Percentiles rank a stretch among this genome's conserved stretches.
phyloP scores from a whole-genome alignment of 257 asterid species.

The Salvia miltiorrhiza region DNA sequence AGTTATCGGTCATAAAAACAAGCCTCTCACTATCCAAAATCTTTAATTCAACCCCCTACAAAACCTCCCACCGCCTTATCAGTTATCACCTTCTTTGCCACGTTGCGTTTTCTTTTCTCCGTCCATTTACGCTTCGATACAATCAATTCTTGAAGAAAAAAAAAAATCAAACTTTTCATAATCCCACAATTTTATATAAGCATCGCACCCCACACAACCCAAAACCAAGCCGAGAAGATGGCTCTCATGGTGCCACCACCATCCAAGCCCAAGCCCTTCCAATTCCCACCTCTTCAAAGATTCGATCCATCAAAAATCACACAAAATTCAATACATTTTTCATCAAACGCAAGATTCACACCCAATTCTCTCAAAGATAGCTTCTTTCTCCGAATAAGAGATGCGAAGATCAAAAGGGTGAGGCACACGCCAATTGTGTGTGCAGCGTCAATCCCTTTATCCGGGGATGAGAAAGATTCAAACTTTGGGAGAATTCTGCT shows the following conservation, averaged over 20 bases:
- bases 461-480: slow-evolving; percentile 39
- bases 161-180: neutral
- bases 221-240: slow-evolving; percentile 39
- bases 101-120: slow-evolving; percentile 17
- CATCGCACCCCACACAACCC: neutral
- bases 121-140: slow-evolving; percentile 17
- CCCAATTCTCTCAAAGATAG: slow-evolving; percentile 18
- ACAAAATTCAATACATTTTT: slow-evolving; percentile 16
- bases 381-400: slow-evolving; percentile 5
- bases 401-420: slow-evolving; percentile 21
- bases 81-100: slow-evolving; percentile 37
- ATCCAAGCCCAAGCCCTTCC: slow-evolving; percentile 32
- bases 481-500: slow-evolving; percentile 46
- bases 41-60: slow-evolving; percentile 4
- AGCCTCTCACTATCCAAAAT: slow-evolving; percentile 4
- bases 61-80: slow-evolving; percentile 27
- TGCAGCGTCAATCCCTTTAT: slow-evolving; percentile 34
- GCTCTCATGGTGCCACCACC: slow-evolving; percentile 41
- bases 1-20: slow-evolving; percentile 4
- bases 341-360: neutral
- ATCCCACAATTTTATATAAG: slow-evolving; percentile 27
- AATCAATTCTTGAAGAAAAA: slow-evolving; percentile 8
- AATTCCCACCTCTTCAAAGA: slow-evolving; percentile 25
- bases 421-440: slow-evolving; percentile 30
- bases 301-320: slow-evolving; percentile 17